phyloP scores from a whole-genome alignment of 1,284 basidiomycete species.

The Cryptococcus floricola region DNA sequence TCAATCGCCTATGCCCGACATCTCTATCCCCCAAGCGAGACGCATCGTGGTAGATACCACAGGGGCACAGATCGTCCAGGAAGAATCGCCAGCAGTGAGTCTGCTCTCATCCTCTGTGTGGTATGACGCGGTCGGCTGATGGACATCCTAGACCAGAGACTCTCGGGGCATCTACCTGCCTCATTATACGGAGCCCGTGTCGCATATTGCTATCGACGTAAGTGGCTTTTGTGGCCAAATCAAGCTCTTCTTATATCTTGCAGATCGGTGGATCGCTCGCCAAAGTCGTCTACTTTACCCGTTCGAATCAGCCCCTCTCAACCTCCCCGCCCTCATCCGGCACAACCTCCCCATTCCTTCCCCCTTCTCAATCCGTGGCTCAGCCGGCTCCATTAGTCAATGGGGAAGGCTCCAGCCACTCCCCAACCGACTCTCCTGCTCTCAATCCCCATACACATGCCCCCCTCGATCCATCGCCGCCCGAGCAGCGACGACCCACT shows the following conservation, averaged over 20 bases:
- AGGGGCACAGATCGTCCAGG: conserved; percentile 81
- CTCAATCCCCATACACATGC: conserved; percentile 24
- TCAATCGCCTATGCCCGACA: conserved; percentile 31
- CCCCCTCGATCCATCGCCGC: conserved; percentile 37
- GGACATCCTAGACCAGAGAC: conserved; percentile 66
- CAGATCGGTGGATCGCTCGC: conserved; percentile 96
- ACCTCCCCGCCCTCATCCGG: conserved; percentile 41
- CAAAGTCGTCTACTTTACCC: conserved; percentile 98
- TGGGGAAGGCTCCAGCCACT: conserved; percentile 9
- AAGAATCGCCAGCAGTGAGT: conserved; percentile 86
- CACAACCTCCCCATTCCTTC: conserved; percentile 40
- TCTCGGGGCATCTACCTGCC: conserved; percentile 93
- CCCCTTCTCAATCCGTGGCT: conserved; percentile 37
- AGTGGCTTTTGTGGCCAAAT: conserved; percentile 46
- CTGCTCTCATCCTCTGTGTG: neutral
- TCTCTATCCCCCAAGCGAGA: conserved; percentile 47
- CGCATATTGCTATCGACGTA: conserved; percentile 91
- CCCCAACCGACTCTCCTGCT: conserved; percentile 10
- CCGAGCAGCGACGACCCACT: conserved; percentile 48
- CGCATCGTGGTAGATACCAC: conserved; percentile 47
- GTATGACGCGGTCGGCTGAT: neutral
- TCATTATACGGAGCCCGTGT: conserved; percentile 93
- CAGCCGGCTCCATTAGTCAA: conserved; percentile 9
- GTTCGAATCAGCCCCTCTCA: conserved; percentile 58
- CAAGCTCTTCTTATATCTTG: neutral